These are phyloP conservation scores for Cordyceps cateniannulata DNA, from an alignment of 2,329 filamentous ascomycete genomes.

Conservation along the genomic window DNA sequence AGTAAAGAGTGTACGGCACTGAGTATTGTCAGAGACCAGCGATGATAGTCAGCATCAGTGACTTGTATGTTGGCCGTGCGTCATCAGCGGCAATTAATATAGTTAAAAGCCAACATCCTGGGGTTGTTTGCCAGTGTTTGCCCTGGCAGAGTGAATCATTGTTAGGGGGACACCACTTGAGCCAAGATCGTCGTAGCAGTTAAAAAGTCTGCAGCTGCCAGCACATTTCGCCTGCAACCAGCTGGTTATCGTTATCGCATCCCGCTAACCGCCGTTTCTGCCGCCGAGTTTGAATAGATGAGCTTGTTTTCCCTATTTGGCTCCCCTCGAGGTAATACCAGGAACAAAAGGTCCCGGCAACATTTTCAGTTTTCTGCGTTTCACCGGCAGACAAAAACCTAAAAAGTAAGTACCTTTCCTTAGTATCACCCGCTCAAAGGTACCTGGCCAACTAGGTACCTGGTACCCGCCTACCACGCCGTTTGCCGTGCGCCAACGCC, in stretches of 20 bases:
- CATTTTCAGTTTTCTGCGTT: background rate
- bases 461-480: background rate
- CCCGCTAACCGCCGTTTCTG: constrained; percentile 18
- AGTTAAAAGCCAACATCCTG: background rate
- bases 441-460: background rate
- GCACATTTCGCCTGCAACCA: background rate
- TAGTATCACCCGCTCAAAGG: background rate
- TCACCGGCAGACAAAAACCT: background rate
- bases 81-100: background rate
- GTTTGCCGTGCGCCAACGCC: background rate
- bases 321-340: background rate
- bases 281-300: background rate
- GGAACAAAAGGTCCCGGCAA: background rate
- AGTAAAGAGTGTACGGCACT: no score
- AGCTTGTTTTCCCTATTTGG: background rate
- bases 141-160: background rate
- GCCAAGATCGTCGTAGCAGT: background rate
- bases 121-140: background rate
- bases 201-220: background rate
- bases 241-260: constrained; percentile 36
- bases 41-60: no score
- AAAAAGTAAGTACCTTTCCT: background rate
- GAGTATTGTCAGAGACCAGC: no score
- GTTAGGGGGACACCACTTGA: background rate
- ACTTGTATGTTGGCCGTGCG: background rate